A percentile compares a stretch with the other conserved stretches of the same genome.
Conservation (phyloP, 345 rosid genomes). For the Atalantia buxifolia region DNA sequence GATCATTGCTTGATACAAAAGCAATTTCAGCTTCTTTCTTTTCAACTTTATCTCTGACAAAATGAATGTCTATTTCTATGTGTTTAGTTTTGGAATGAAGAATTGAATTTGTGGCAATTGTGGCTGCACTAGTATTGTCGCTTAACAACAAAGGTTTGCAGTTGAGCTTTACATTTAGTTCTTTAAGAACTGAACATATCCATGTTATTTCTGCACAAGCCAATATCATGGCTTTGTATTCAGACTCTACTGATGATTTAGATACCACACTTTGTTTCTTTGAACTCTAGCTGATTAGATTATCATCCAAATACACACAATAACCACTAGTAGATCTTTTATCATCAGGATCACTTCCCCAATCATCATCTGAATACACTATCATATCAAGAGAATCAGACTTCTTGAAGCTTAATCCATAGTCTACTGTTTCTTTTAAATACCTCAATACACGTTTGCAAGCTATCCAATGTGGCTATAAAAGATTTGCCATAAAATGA, state of each 20-base stretch:
- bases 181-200: too few relatives aligned
- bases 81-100: not conserved
- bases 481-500: not conserved
- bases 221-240: not conserved
- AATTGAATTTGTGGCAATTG: not conserved
- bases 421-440: not conserved
- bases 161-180: too few relatives aligned
- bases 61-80: not conserved
- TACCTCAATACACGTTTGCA: not conserved
- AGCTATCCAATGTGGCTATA: not conserved
- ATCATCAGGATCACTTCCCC: not conserved
- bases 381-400: rapidly evolving
- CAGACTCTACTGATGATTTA: not conserved
- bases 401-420: rapidly evolving
- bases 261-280: not conserved
- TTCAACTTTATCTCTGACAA: not conserved
- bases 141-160: too few relatives aligned
- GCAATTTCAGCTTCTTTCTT: too few relatives aligned
- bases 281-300: not conserved
- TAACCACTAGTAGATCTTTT: not conserved
- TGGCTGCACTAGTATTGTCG: not conserved
- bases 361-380: not conserved
- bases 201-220: too few relatives aligned
- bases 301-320: not conserved
- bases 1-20: too few relatives aligned